Evolutionary conservation across 257 asterid genomes (phyloP).

Genomic region (Solanum pennellii): DNA sequence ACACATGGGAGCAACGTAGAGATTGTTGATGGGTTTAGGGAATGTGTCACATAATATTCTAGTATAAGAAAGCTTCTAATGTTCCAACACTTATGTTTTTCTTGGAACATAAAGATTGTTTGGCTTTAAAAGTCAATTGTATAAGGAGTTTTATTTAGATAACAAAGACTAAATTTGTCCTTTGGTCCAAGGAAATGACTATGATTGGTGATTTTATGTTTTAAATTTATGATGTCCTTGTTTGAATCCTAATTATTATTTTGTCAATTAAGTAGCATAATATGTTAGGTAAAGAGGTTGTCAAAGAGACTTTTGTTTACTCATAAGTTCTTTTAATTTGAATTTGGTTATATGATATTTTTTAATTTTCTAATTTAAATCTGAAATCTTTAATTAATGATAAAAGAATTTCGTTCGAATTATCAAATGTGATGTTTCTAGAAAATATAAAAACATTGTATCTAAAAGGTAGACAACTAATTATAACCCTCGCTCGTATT

Average conservation of each 20-base stretch:
- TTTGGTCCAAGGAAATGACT: neutral
- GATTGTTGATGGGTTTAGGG: neutral
- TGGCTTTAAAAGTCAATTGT: neutral
- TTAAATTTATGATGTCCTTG: neutral
- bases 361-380: neutral
- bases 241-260: too few species aligned
- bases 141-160: neutral
- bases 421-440: too few species aligned
- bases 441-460: too few species aligned
- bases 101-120: neutral
- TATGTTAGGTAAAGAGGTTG: neutral
- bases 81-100: neutral
- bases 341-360: too few species aligned
- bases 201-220: neutral
- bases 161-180: neutral
- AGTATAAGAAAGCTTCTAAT: neutral
- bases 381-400: rapidly evolving
- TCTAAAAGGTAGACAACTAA: too few species aligned
- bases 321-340: neutral
- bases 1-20: neutral
- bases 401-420: neutral
- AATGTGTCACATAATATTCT: neutral
- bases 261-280: neutral
- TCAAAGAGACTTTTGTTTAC: neutral
- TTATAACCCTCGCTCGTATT: too few species aligned